Evolutionary conservation across 2,329 filamentous ascomycete species (phyloP).

Genomic region (Diplodia intermedia): DNA sequence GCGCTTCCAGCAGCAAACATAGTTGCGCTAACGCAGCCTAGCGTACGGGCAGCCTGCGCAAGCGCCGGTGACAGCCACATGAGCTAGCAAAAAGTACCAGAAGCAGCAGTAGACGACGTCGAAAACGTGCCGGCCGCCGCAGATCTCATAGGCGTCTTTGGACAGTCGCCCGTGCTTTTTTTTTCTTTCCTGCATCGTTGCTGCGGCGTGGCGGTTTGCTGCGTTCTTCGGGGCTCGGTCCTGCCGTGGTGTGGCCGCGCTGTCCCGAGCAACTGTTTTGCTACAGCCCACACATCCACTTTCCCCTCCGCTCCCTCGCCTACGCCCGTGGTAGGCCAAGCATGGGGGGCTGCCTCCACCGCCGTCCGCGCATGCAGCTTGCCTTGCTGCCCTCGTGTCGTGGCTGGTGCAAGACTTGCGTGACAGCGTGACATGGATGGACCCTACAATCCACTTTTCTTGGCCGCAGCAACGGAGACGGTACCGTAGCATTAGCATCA

Average conservation of each 20-base stretch:
- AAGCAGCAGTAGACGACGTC: slow-evolving; percentile 1
- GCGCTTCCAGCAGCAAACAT: background rate
- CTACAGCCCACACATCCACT: background rate
- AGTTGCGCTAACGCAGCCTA: background rate
- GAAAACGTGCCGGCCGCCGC: background rate
- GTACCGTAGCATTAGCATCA: background rate
- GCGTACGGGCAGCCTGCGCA: slow-evolving; percentile 3
- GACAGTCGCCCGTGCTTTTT: slow-evolving; percentile 4
- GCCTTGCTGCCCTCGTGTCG: slow-evolving; percentile 4
- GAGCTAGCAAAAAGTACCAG: slow-evolving; percentile 1
- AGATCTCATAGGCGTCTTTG: slow-evolving; percentile 10
- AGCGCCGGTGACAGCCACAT: slow-evolving; percentile 1
- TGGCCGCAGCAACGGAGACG: background rate
- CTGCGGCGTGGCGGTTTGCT: slow-evolving; percentile 4
- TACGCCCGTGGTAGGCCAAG: slow-evolving; percentile 13
- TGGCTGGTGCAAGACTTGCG: background rate
- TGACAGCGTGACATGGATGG: slow-evolving; percentile 23
- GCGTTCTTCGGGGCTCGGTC: slow-evolving; percentile 8
- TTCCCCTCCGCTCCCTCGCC: background rate
- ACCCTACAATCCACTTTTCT: slow-evolving; percentile 1
- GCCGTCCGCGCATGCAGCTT: slow-evolving; percentile 14
- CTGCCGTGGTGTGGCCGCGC: slow-evolving; percentile 7
- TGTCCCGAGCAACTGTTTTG: background rate
- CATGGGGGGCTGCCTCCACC: slow-evolving; percentile 14
- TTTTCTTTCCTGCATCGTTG: too few relatives aligned